Base-by-base conservation (phyloP, 352 stramenopile species). In the Globisporangium paddicum region DNA sequence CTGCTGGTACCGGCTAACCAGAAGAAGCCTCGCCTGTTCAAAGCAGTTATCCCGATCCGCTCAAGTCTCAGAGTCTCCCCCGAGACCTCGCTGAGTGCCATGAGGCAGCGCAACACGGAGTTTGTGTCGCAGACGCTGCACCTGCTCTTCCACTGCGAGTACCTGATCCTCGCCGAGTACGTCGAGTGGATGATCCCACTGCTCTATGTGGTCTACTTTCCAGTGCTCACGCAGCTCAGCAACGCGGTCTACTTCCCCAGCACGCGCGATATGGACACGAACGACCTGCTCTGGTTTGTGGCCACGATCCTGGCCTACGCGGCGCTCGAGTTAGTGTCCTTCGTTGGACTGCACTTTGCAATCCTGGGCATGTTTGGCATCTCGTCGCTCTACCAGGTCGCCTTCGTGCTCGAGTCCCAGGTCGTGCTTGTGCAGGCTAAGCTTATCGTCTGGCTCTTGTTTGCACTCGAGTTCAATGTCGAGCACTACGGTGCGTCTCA, bases 131-230 rank as follows among this genome's bases (percentile, higher is more conserved):
- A 58, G 30, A 63, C 61, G 8, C 54, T 76, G 5, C 58, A 69
- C 11, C 25, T 62, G 16, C 63, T 80, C 14, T 79, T 79, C 54
- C 71, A 75, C 23, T 65, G 48, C 3, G 67, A 76, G 38, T 79
- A 73, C 26, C 28, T 74, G 28, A 49, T 77, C 11, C 58, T 77
- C 30, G 53, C 58, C n/a, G 70, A 79, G 58, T 77, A 68, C 32
- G 58, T 77, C 51, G 68, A 82, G 55, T 67, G 48, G 23, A n/a
- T 62, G 16, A 62, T 75, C 26, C 65, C 68, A 2, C 42, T 73
- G 28, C 28, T 79, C n/a, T 71, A 73, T 30, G 49, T 55, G 0
- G n/a, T 69, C 7, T 82, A 75, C 37, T 42, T 75, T 2, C 30
- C 23, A 1, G 51, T 69, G 2, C 35, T 82, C 13, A 58, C 53